Conservation (phyloP, 2,329 filamentous ascomycete species). For the Nemania sp. region DNA sequence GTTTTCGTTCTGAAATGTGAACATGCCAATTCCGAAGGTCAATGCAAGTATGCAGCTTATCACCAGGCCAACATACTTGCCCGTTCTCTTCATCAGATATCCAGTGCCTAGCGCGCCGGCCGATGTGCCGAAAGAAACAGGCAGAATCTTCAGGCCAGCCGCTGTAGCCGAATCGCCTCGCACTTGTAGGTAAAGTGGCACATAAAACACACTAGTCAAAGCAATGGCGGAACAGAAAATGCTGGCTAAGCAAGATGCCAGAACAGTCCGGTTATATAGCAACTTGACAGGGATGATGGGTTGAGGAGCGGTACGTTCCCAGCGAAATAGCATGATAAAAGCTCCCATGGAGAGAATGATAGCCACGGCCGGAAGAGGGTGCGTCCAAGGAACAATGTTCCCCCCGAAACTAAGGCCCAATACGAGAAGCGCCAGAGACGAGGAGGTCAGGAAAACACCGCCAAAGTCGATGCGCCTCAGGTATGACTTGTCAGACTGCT, state of each 20-base stretch:
- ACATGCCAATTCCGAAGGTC: conserved; percentile 26
- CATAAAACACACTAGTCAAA: conserved; percentile 24
- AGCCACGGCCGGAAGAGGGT: conserved; percentile 17
- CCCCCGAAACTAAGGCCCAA: conserved; percentile 27
- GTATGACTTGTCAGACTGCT: conserved; percentile 28
- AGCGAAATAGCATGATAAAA: conserved; percentile 15
- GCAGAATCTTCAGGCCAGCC: conserved; percentile 20
- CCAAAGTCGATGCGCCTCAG: conserved; percentile 31
- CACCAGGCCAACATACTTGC: conserved; percentile 25
- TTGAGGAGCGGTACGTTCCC: conserved; percentile 19
- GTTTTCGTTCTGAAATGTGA: conserved; percentile 24
- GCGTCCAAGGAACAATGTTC: conserved; percentile 27
- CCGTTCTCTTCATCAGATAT: conserved; percentile 29
- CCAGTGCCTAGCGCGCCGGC: conserved; percentile 21
- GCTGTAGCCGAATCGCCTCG: conserved; percentile 21
- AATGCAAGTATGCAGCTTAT: conserved; percentile 22
- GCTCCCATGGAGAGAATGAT: conserved; percentile 21
- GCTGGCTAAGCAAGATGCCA: conserved; percentile 19
- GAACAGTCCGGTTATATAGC: conserved; percentile 20
- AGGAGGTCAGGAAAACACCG: conserved; percentile 23
- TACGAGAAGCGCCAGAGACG: conserved; percentile 13
- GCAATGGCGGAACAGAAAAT: conserved; percentile 29
- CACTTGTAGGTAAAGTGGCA: conserved; percentile 24
- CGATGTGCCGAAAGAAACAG: conserved; percentile 22
- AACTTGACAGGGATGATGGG: conserved; percentile 29